phyloP scores from a whole-genome alignment of 495 filamentous ascomycete genomes.

The Gamarada debralockiae region DNA sequence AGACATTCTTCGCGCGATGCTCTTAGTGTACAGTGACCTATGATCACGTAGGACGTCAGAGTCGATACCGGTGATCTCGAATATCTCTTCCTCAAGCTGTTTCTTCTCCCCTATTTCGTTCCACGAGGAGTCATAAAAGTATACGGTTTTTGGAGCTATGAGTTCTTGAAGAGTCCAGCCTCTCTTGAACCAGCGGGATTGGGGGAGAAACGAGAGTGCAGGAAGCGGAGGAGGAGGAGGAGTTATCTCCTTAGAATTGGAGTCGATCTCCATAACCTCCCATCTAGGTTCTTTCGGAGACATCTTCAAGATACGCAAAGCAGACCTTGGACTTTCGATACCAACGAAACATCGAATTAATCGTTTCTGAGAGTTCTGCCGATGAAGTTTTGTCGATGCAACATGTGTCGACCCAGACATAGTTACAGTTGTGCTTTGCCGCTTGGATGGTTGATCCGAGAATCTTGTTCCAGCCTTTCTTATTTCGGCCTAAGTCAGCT shows the following conservation, averaged over 20 bases:
- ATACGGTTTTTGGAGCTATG: slow-evolving; percentile 32
- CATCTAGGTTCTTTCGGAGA: slow-evolving; percentile 13
- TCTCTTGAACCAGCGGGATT: slow-evolving; percentile 38
- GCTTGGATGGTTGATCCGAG: slow-evolving; percentile 12
- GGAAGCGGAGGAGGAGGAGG: background rate
- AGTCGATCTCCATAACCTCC: background rate
- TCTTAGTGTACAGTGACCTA: background rate
- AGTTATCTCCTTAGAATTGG: background rate
- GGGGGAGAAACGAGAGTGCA: slow-evolving; percentile 15
- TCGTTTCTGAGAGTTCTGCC: slow-evolving; percentile 37
- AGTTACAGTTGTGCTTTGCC: slow-evolving; percentile 19
- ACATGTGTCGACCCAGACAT: no score
- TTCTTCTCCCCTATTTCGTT: slow-evolving; percentile 22
- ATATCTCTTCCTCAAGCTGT: slow-evolving; percentile 17
- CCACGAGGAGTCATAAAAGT: slow-evolving; percentile 33
- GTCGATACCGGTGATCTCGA: slow-evolving; percentile 27
- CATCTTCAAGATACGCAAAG: slow-evolving; percentile 37
- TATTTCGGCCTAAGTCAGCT: slow-evolving; percentile 1
- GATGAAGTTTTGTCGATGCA: slow-evolving; percentile 43
- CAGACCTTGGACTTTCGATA: slow-evolving; percentile 30
- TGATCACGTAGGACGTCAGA: slow-evolving; percentile 17
- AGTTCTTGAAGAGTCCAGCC: no score
- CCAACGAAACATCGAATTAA: slow-evolving; percentile 37
- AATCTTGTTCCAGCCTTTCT: slow-evolving; percentile 29
- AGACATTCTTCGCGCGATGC: slow-evolving; percentile 23